Evolutionary conservation across 2,329 filamentous ascomycete genomes (phyloP).

Genomic region (Mycocentrospora acerina): DNA sequence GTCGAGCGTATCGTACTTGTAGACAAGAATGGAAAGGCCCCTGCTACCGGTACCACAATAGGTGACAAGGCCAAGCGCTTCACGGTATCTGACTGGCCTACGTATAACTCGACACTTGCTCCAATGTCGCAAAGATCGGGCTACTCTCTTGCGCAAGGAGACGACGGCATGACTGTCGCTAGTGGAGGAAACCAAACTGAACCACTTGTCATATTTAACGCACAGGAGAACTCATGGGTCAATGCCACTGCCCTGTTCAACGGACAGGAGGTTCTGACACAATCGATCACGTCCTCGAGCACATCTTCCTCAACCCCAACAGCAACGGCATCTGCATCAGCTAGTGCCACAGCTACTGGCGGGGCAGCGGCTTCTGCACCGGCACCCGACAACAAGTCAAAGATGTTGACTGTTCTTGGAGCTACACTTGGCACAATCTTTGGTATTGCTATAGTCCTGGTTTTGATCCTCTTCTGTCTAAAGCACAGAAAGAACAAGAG

Average conservation of each 20-base stretch:
- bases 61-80: conserved; percentile 53
- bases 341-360: conserved; percentile 32
- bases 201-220: conserved; percentile 75
- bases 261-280: conserved; percentile 40
- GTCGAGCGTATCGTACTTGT: conserved; percentile 71
- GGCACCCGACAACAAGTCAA: conserved; percentile 46
- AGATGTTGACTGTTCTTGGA: conserved; percentile 67
- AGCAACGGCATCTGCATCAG: conserved; percentile 17
- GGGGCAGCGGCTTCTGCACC: conserved; percentile 33
- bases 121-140: conserved; percentile 65
- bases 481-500: conserved; percentile 62
- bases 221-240: conserved; percentile 73
- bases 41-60: conserved; percentile 53
- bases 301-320: conserved; percentile 33
- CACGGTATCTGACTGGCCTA: conserved; percentile 67
- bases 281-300: conserved; percentile 33
- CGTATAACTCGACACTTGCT: conserved; percentile 74
- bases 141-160: conserved; percentile 70
- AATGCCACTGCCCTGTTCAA: conserved; percentile 67
- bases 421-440: conserved; percentile 81
- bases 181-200: conserved; percentile 68
- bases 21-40: conserved; percentile 57
- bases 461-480: conserved; percentile 69
- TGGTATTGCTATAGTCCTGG: conserved; percentile 69
- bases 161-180: conserved; percentile 70